Evolutionary conservation across 1,139 yeast species (phyloP).

Genomic region (Taiozyma onychis): DNA sequence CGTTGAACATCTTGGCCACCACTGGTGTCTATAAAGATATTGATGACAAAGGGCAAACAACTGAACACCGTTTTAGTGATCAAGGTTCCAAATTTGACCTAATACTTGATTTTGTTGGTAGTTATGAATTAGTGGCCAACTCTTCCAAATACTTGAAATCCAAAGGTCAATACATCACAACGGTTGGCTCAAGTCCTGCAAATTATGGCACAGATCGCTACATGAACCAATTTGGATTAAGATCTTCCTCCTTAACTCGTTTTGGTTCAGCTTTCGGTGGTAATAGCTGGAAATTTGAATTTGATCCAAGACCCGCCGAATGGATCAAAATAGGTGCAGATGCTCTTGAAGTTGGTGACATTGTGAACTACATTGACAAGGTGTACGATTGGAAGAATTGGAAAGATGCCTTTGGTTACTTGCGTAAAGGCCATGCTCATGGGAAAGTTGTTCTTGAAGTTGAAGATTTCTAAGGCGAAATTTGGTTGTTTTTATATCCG

Average conservation of each 20-base stretch:
- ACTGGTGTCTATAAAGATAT: conserved; percentile 25
- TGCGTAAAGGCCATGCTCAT: conserved; percentile 46
- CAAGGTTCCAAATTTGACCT: conserved; percentile 30
- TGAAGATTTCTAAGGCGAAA: conserved; percentile 27
- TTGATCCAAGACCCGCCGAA: conserved; percentile 26
- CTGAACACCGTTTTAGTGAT: conserved; percentile 16
- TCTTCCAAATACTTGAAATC: conserved; percentile 29
- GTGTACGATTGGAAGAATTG: conserved; percentile 47
- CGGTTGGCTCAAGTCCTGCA: conserved; percentile 47
- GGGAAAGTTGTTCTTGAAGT: conserved; percentile 57
- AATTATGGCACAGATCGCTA: conserved; percentile 31
- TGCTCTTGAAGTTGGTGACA: conserved; percentile 37
- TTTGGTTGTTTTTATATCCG: neutral
- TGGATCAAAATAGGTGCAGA: conserved; percentile 33
- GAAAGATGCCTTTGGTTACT: conserved; percentile 45
- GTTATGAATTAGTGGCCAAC: conserved; percentile 29
- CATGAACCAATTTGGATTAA: conserved; percentile 31
- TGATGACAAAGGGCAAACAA: conserved; percentile 23
- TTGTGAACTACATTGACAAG: conserved; percentile 45
- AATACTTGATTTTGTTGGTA: conserved; percentile 47
- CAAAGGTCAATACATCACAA: conserved; percentile 37
- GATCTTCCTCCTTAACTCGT: conserved; percentile 33
- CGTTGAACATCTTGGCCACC: conserved; percentile 13
- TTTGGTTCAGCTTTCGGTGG: conserved; percentile 30
- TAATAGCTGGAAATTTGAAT: conserved; percentile 29